Conservation (phyloP, 345 rosid genomes). For the Linum tenue region DNA sequence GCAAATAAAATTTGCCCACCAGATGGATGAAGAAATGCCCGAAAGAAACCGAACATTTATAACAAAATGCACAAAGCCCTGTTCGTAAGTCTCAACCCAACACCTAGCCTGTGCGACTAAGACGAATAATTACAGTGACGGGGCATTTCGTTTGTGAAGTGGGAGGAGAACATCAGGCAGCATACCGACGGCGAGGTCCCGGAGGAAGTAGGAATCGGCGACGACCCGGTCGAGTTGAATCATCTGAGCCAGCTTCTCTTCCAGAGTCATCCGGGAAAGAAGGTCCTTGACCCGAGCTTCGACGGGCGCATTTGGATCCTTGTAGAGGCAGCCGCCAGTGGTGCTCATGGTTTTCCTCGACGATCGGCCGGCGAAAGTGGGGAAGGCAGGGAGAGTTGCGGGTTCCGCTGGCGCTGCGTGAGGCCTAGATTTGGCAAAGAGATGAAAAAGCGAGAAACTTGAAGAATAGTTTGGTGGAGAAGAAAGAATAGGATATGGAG, state of each 20-base stretch:
- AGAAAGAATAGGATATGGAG: no score
- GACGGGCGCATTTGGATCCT: slow-evolving; percentile 39
- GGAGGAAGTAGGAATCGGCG: slow-evolving; percentile 40
- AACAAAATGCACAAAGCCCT: background rate
- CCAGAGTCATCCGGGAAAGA: slow-evolving; percentile 67
- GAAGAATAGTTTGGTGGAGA: no score
- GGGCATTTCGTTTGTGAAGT: background rate
- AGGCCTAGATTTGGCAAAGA: no score
- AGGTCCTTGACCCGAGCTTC: slow-evolving; percentile 73
- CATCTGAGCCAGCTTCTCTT: slow-evolving; percentile 83
- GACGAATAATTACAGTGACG: no score
- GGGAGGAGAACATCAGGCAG: background rate
- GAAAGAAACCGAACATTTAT: background rate
- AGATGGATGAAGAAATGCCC: slow-evolving; percentile 12
- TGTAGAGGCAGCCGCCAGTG: slow-evolving; percentile 34
- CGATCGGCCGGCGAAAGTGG: no score
- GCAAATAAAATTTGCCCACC: slow-evolving; percentile 14
- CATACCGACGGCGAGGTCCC: slow-evolving; percentile 46
- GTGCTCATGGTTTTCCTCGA: background rate
- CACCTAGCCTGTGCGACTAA: no score
- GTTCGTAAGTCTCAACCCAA: background rate
- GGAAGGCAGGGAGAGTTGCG: no score
- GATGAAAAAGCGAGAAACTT: no score
- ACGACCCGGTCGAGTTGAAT: slow-evolving; percentile 64
- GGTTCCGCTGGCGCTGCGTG: no score